phyloP scores from a whole-genome alignment of 1,284 basidiomycete species.

The Schizophyllum commune region DNA sequence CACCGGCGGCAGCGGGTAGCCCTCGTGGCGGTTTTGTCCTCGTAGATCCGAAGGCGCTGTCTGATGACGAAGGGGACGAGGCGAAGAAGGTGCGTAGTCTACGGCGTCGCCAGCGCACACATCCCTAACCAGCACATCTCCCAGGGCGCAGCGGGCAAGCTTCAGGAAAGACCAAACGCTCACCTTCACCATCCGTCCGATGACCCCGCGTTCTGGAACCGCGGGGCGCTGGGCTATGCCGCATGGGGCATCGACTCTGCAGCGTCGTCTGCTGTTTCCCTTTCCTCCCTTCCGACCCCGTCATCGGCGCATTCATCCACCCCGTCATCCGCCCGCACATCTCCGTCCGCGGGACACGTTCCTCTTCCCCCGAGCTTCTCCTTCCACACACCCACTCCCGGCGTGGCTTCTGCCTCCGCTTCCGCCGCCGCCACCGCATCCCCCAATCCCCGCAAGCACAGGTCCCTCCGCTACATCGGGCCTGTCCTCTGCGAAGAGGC shows the following conservation, averaged over 20 bases:
- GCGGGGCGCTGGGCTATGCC: background rate
- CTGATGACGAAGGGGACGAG: background rate
- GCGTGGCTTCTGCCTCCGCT: background rate
- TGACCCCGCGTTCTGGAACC: background rate
- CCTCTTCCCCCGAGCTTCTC: background rate
- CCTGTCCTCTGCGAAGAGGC: constrained; percentile 16
- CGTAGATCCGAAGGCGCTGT: background rate
- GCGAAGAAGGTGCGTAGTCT: background rate
- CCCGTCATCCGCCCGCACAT: background rate
- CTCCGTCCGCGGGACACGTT: background rate
- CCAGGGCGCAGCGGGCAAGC: background rate
- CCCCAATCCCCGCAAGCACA: background rate
- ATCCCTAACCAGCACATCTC: background rate
- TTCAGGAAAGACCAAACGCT: background rate
- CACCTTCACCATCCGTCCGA: background rate
- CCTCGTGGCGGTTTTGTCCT: background rate
- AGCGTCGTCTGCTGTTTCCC: background rate
- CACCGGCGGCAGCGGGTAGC: background rate
- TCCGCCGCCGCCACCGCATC: background rate
- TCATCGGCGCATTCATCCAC: background rate
- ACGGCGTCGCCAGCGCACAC: background rate
- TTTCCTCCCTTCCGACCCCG: background rate
- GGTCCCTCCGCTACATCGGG: background rate
- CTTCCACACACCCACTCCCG: background rate
- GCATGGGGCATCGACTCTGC: background rate